phyloP scores from a whole-genome alignment of 257 asterid genomes.

The Mitragyna speciosa region DNA sequence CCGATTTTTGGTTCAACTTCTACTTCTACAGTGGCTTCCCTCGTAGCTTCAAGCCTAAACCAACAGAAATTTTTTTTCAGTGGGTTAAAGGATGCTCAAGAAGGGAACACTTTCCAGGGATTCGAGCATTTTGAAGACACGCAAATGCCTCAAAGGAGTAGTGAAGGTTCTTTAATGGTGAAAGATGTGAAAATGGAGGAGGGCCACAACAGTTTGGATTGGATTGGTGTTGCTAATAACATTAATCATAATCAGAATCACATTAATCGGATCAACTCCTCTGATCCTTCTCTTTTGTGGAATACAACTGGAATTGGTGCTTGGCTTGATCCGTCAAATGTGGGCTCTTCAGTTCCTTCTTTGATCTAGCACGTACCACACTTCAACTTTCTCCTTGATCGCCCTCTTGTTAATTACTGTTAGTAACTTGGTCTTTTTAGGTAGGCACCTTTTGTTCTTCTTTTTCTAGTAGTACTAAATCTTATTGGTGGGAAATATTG shows the following conservation, averaged over 20 bases:
- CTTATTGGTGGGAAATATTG: slow-evolving; percentile 17
- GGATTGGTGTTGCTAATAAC: slow-evolving; percentile 13
- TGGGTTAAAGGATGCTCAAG: slow-evolving; percentile 23
- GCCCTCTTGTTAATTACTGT: slow-evolving; percentile 14
- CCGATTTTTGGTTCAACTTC: slow-evolving; percentile 30
- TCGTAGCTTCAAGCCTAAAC: slow-evolving; percentile 40
- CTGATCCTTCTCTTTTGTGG: slow-evolving; percentile 41
- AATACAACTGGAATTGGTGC: slow-evolving; percentile 26
- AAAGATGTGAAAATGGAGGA: slow-evolving; percentile 42
- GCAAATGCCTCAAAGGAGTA: slow-evolving; percentile 16
- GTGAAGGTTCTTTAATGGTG: slow-evolving; percentile 23
- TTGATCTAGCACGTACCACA: slow-evolving; percentile 25
- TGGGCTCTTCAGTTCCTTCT: slow-evolving; percentile 53
- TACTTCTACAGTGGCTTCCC: slow-evolving; percentile 39
- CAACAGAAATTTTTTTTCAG: slow-evolving; percentile 27
- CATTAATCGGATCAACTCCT: slow-evolving; percentile 28
- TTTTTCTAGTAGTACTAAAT: slow-evolving; percentile 12
- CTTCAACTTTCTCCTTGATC: neutral
- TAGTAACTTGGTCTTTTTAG: neutral
- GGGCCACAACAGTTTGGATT: slow-evolving; percentile 28
- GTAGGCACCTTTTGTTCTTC: slow-evolving; percentile 15
- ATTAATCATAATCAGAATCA: slow-evolving; percentile 19
- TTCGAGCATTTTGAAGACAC: slow-evolving; percentile 28
- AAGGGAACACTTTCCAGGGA: slow-evolving; percentile 17
- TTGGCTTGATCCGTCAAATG: slow-evolving; percentile 48